Evolutionary conservation across 176 grass and related monocot species (phyloP), one percentile per base, ranked within the genome.

Genomic region (Aechmea fasciata): DNA sequence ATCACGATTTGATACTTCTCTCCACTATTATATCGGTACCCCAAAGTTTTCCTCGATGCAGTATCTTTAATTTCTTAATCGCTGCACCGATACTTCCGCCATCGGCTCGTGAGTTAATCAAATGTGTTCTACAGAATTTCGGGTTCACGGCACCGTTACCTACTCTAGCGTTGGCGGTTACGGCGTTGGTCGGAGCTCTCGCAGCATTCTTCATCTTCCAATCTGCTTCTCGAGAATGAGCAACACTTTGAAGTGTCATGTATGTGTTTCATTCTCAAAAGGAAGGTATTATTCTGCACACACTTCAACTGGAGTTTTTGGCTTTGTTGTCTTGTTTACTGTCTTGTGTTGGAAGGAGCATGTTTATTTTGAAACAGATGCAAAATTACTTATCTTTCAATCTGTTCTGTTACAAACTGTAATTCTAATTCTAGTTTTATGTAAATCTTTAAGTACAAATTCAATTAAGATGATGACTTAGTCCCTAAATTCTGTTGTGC

Each of bases 161-260:
- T 47, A 77, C 74, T 12, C 33, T 90, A 51, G 94, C 86, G 24
- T 75, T 92, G 0, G 65, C 55, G 11, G 89, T 90, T 71, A 85
- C 94, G 12, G 87, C 79, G 71, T 75, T 97, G 54, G 94, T 87
- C 73, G 76, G 83, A 83, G 82, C 81, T 73, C 80, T 97, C 15
- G 73, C 69, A 64, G 84, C 83, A 68, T 82, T 85, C 77, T 97
- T 97, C 57, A 84, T 97, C 66, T 80, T 83, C 19, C 86, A 90
- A 71, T 87, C 89, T 41, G 71, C 83, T 23, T 83, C 94, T 12
- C 71, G 47, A 48, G 19, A 85, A 50, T 90, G 79, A 87, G 33
- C 28, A 2, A 3, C 12, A 59, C 2, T 7, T 57, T 15, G 17
- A 17, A 41, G 33, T 41, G 33, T 8, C 33, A 17, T 68, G 59